Evolutionary conservation across 106 monocot species (phyloP), one percentile per base, ranked within the genome.

Genomic region (Dioscorea alata): DNA sequence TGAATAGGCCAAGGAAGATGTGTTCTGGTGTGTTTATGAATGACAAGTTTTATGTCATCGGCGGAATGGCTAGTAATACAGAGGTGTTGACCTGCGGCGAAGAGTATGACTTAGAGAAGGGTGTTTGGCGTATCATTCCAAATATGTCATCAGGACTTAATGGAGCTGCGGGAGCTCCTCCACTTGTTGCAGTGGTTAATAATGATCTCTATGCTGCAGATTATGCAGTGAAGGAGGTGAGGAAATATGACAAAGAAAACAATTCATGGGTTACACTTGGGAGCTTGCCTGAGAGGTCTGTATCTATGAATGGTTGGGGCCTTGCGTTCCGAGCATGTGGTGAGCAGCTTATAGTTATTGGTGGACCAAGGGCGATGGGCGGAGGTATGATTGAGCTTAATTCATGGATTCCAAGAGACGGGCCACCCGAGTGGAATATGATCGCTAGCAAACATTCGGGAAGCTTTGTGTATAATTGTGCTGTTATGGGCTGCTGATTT

Each of bases 1-100:
- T 94, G 94, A 85, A 88, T 48, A 73, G 17, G 24, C 81, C 87
- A 15, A 74, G 94, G 60, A 83, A 83, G 76, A 88, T 90, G 90
- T 94, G 90, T 53, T 90, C 90, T 0, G 90, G 90, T 28, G 87
- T 86, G 6, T 94, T 94, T 61, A 94, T 94, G 90, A 90, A 88
- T 61, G 59, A 59, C 13, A 94, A 94, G 64, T 90, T 94, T 42
- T 90, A 88, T 72, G 83, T 94, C 6, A 83, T 94, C 50, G 94
- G 90, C 6, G 94, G 94, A 12, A 83, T 79, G 66, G 50, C 66
- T 15, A 83, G 73, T 52, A 74, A 78, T 24, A 69, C 59, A 0
- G 85, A 83, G 35, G 52, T 76, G 12, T 72, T 94, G 20, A 83
- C 85, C 15, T 90, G 88, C 17, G 94, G 88, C 0, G 94, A 94